Evolutionary conservation across 495 filamentous ascomycete genomes (phyloP).

Genomic region (Penicillium odoratum): DNA sequence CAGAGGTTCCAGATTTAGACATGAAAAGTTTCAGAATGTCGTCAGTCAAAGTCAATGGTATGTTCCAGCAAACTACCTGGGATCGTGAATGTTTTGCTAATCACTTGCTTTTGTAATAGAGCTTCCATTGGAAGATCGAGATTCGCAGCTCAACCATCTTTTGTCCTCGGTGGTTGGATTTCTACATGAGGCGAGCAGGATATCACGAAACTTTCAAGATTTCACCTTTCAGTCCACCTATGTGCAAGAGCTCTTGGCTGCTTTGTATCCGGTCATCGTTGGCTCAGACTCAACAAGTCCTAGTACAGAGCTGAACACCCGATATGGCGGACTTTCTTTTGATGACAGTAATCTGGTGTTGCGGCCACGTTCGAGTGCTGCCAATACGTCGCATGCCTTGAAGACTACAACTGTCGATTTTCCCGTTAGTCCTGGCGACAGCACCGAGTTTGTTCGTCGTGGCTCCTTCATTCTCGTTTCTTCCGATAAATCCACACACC

Average conservation of each 20-base stretch:
- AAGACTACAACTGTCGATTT: conserved; percentile 65
- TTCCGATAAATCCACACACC: conserved; percentile 58
- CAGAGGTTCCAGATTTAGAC: conserved; percentile 5
- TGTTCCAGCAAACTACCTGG: neutral
- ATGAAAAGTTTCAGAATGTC: conserved; percentile 22
- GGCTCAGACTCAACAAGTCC: conserved; percentile 79
- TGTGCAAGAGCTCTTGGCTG: conserved; percentile 69
- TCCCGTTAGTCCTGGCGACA: conserved; percentile 43
- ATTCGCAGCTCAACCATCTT: conserved; percentile 37
- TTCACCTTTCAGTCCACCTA: conserved; percentile 78
- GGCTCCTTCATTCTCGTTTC: conserved; percentile 87
- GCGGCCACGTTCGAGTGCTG: conserved; percentile 62
- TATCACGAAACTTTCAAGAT: conserved; percentile 73
- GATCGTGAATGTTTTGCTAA: neutral
- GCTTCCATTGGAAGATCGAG: conserved; percentile 10
- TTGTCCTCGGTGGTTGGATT: conserved; percentile 77
- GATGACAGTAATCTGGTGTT: conserved; percentile 83
- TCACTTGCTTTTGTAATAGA: conserved; percentile 7
- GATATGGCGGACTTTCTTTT: conserved; percentile 76
- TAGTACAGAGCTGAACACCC: conserved; percentile 77
- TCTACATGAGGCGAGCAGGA: conserved; percentile 70
- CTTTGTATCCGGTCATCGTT: conserved; percentile 82
- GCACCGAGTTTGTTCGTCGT: conserved; percentile 61
- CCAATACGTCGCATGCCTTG: conserved; percentile 56
- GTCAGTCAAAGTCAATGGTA: conserved; percentile 21